Base-by-base conservation (phyloP, 1,284 basidiomycete genomes). In the Ceratobasidium sp. region DNA sequence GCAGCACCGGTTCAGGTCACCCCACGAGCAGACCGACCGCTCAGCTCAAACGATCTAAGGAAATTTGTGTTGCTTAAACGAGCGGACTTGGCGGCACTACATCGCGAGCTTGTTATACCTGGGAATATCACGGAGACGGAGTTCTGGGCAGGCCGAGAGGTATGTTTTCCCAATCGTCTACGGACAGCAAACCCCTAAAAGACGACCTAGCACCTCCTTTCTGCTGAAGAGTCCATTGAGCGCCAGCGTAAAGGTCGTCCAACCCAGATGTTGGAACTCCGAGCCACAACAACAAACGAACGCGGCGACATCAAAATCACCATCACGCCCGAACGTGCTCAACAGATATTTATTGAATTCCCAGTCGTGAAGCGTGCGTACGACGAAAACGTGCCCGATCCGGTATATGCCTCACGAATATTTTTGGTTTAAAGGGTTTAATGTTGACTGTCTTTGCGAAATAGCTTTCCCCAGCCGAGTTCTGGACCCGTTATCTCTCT, bases 291-390 rank as follows among this genome's bases (percentile, higher is more conserved):
- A 18, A 87, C 91, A 44, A 84, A 91, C 46, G 89, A 92, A 73
- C 87, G 87, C 67, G 93, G 93, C 46, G 91, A 95, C 80, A 88
- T 95, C 79, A 94, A 91, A 80, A 96, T 98, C 75, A 89, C 91
- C 77, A 91, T 99, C 74, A 97, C 96, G 1, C 94, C 94, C 7
- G 95, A 97, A 80, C 85, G 98, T 46, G 93, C 97, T 47, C 89
- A 93, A 77, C 96, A 98, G 79, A 95, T 99, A 58, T 99, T 99
- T 78, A 96, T 98, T 77, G 96, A 98, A 83, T 98, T 96, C 79
- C 97, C 98, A 1, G 91, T 98, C 41, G 94, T 99, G 7, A 90
- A 91, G 59, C 92, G 90, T 79, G 96, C 96, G 0, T 98, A 97
- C 79, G 91, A 86, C 73, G 96, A 98, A 79, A 95, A 96, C 77